Evolutionary conservation across 208 protist genomes (phyloP), one percentile per base, ranked within the genome.

Genomic region (Tetramitus jugosus): DNA sequence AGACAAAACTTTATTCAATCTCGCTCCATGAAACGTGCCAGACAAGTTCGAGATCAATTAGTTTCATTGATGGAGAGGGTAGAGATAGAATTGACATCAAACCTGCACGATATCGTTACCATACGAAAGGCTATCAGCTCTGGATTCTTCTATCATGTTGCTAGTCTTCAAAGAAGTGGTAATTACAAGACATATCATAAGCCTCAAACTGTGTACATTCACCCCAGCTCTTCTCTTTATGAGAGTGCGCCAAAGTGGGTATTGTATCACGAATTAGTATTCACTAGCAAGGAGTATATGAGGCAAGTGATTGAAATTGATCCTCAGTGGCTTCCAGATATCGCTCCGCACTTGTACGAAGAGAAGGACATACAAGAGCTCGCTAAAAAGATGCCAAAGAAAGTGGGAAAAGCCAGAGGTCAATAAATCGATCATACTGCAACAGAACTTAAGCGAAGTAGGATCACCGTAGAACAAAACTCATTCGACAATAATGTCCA

Each of bases 271-370:
- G 94, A 98, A 76, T 82, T 98, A 33, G 93, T 95, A 43, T 81
- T 97, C 78, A 98, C 96, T 31, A 92, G 89, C 75, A 94, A 96
- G 75, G 97, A 98, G 86, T 99, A 96, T 88, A 99, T 99, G 91
- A 86, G 88, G 33, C 88, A 94, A 85, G 86, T 94, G 10, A 83
- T 94, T 46, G 86, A 86, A 52, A 96, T 97, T 82, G 91, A 96
- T 81, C 88, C 92, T 29, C 82, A 90, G 67, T 97, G 95, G 95
- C 80, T 98, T 17, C 84, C 94, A 33, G 92, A 96, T 84, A 84
- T 96, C 53, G 94, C 94, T 13, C 94, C 94, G 13, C 92, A 94
- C 76, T 95, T 92, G 80, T 97, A 94, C 87, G 78, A 83, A 60
- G 42, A 76, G 39, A 82, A 82, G 26, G 86, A 91, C 23, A 64